These are phyloP conservation scores for Sporothrix pallida DNA, from an alignment of 2,329 filamentous ascomycete species.

Conservation along the genomic window DNA sequence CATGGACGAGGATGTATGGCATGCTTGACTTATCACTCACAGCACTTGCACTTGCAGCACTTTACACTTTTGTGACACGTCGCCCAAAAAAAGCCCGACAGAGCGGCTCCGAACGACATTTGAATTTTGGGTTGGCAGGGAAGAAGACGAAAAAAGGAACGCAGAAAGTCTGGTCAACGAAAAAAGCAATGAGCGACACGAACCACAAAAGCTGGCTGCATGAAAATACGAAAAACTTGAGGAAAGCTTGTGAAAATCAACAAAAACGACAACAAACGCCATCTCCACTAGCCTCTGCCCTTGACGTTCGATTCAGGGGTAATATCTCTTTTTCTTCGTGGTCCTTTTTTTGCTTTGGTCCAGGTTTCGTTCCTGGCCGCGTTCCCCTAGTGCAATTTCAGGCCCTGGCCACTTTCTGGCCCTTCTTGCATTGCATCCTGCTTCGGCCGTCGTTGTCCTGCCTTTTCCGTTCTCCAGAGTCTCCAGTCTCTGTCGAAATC, in stretches of 20 bases:
- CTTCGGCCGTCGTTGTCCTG: background rate
- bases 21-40: too few relatives aligned
- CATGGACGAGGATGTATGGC: too few relatives aligned
- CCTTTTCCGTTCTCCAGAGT: background rate
- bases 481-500: too few relatives aligned
- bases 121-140: too few relatives aligned
- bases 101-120: background rate
- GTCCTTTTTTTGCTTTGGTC: background rate
- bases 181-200: slow-evolving; percentile 11
- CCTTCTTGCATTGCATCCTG: background rate
- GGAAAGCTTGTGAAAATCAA: background rate
- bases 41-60: too few relatives aligned
- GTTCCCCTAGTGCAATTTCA: background rate
- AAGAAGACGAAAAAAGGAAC: too few relatives aligned
- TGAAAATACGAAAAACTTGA: too few relatives aligned
- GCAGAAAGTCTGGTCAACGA: background rate
- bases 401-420: background rate
- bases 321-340: background rate
- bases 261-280: background rate
- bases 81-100: background rate
- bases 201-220: background rate
- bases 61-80: background rate
- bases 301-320: slow-evolving; percentile 1
- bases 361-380: background rate
- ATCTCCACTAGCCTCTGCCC: background rate